Evolutionary conservation across 2,329 filamentous ascomycete species (phyloP).

Genomic region (Diaporthe citrichinensis): DNA sequence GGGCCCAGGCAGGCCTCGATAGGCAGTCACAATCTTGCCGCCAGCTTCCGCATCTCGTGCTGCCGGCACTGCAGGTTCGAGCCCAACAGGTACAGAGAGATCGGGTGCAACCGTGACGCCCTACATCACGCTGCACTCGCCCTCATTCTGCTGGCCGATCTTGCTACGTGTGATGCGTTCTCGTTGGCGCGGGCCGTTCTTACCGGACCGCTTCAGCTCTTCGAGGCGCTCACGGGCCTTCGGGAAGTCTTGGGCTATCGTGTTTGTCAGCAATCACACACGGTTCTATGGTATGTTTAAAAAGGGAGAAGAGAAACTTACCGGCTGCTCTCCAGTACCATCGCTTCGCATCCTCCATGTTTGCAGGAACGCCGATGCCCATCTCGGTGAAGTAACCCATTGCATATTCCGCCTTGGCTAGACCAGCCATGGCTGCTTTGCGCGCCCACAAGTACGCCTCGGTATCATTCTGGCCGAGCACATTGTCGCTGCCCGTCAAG

Average conservation of each 20-base stretch:
- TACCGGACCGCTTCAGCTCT: conserved; percentile 87
- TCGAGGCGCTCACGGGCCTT: conserved; percentile 94
- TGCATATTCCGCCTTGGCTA: conserved; percentile 96
- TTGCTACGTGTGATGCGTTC: conserved; percentile 87
- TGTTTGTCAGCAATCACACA: conserved; percentile 47
- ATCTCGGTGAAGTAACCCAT: conserved; percentile 99
- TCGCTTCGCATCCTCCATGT: conserved; percentile 93
- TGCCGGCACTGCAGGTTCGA: conserved; percentile 14
- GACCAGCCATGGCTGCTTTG: conserved; percentile 88
- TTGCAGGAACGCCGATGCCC: conserved; percentile 88
- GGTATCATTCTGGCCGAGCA: conserved; percentile 91
- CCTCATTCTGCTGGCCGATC: conserved; percentile 86
- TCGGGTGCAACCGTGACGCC: conserved; percentile 35
- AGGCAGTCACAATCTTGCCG: conserved; percentile 7
- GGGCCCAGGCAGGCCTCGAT: conserved; percentile 30
- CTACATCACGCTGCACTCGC: conserved; percentile 89
- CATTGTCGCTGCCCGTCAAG: conserved; percentile 88
- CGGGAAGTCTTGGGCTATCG: conserved; percentile 88
- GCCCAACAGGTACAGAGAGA: conserved; percentile 1
- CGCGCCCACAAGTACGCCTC: conserved; percentile 98
- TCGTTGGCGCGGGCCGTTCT: conserved; percentile 78
- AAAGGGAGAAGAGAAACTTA: conserved; percentile 71
- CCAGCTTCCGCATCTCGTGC: conserved; percentile 16
- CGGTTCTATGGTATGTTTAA: not conserved
- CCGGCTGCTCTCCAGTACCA: conserved; percentile 99